These are phyloP conservation scores for Heteromeles arbutifolia DNA, from an alignment of 306 rosid genomes.

Conservation along the genomic window DNA sequence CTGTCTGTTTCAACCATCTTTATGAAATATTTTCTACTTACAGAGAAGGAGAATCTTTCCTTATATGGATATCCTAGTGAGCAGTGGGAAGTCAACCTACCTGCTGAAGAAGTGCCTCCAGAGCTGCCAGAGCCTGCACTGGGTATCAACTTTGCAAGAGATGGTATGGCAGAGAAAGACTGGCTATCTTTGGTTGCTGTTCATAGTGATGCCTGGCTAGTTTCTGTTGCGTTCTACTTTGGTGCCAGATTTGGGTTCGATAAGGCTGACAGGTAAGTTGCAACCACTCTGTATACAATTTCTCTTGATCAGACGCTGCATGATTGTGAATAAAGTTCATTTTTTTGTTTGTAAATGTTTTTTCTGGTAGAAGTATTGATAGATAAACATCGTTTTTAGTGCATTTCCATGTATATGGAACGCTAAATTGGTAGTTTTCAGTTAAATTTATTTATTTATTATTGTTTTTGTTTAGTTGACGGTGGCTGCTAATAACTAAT, in stretches of 20 bases:
- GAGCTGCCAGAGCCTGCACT: conserved; percentile 94
- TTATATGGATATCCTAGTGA: conserved; percentile 80
- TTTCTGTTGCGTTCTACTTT: conserved; percentile 83
- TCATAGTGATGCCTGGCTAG: conserved; percentile 95
- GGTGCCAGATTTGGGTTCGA: conserved; percentile 95
- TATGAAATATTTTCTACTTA: conserved; percentile 20
- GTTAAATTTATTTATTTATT: background rate
- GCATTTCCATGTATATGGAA: background rate
- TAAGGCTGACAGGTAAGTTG: conserved; percentile 63
- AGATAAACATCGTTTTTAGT: background rate
- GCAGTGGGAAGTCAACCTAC: conserved; percentile 96
- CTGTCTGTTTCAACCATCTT: conserved; percentile 10
- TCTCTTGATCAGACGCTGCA: background rate
- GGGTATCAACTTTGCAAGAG: conserved; percentile 93
- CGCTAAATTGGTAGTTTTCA: background rate
- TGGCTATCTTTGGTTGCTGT: conserved; percentile 91
- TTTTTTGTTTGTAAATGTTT: background rate
- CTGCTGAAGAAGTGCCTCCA: conserved; percentile 97
- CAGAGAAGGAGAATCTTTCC: conserved; percentile 94
- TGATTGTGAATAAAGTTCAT: background rate
- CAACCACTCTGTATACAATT: background rate
- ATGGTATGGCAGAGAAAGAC: conserved; percentile 88
- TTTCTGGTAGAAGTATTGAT: background rate
- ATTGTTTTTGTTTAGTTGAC: background rate
- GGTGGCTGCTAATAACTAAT: too few relatives aligned